phyloP scores from a whole-genome alignment of 495 filamentous ascomycete species.

The Penicillium silybi region DNA sequence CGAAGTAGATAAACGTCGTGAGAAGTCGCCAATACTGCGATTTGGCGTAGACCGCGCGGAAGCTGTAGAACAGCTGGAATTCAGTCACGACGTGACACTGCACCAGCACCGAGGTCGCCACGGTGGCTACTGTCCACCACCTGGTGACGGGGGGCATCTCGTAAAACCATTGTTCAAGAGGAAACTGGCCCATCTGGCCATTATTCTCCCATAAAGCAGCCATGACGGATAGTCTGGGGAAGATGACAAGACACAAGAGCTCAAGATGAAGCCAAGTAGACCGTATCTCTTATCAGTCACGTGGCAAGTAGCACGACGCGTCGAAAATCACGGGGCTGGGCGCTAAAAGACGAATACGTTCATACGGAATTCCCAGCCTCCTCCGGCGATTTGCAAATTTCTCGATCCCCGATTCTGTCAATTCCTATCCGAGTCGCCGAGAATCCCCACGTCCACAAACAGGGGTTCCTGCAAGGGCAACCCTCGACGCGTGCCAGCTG shows the following conservation, averaged over 20 bases:
- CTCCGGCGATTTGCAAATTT: conserved; percentile 1
- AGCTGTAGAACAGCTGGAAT: conserved; percentile 96
- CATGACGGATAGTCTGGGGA: conserved; percentile 20
- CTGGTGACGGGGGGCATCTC: conserved; percentile 95
- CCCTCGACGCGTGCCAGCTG: conserved; percentile 3
- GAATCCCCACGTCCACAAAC: not conserved
- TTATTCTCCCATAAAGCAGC: conserved; percentile 47
- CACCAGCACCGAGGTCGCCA: conserved; percentile 82
- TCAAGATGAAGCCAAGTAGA: not conserved
- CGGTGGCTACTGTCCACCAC: conserved; percentile 93
- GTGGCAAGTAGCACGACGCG: conserved; percentile 4
- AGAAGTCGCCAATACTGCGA: conserved; percentile 95
- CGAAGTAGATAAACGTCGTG: conserved; percentile 96
- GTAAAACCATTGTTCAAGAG: conserved; percentile 94
- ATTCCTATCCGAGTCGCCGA: not conserved
- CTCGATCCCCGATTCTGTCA: not conserved
- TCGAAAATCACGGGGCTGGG: conserved; percentile 11
- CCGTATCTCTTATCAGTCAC: conserved; percentile 5
- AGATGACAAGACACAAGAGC: not conserved
- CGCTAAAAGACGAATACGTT: conserved; percentile 15
- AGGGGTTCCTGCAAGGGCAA: conserved; percentile 5
- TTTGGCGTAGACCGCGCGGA: conserved; percentile 83
- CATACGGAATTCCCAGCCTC: conserved; percentile 17
- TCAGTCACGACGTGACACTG: conserved; percentile 88
- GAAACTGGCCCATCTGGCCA: conserved; percentile 64